Base-by-base conservation (phyloP, 2,329 filamentous ascomycete genomes). In the Cordyceps javanica region DNA sequence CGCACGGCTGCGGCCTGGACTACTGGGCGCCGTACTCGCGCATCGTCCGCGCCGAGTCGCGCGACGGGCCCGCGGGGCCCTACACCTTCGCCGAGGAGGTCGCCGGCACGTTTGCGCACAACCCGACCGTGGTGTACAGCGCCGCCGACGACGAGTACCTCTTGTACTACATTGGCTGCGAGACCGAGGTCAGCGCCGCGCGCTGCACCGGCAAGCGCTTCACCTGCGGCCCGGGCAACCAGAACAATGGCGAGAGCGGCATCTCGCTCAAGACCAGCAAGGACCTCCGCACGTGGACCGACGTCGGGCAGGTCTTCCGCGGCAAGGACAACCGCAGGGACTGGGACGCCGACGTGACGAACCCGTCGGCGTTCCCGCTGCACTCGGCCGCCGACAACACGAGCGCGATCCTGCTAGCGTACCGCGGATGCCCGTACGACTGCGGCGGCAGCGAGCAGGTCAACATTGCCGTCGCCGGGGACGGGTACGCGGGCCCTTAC, bases 21-120 rank as follows among this genome's bases (percentile, higher is more conserved):
- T 75, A 73, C n/a, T 80, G 78, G 77, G 68, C 72, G 11, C 77
- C 76, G 0, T 76, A 73, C 52, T 75, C 73, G 19, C 74, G 71
- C 19, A 68, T 79, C 19, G 72, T 76, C 28, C 67, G 77, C 16
- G 77, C 77, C 1, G 77, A 78, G 60, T 78, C 76, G 0, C 63
- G 64, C 2, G 70, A 62, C 0, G 77, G 76, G 0, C 76, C 77
- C 0, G 66, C 69, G 11, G 77, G 77, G 0, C 77, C 77, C 0
- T 80, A 79, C 45, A 50, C 60, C 5, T 79, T 71, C 55, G 71
- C 68, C 0, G 69, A 75, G 16, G 69, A 71, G 5, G 64, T 80
- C 0, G 69, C 71, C 2, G 65, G 68, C 2, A 72, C 71, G 2
- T 80, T 80, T 42, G 71, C 70, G 1, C 77, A 80, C 58, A 80